phyloP scores from a whole-genome alignment of 768 basidiomycete species.

The Serendipita sp. region DNA sequence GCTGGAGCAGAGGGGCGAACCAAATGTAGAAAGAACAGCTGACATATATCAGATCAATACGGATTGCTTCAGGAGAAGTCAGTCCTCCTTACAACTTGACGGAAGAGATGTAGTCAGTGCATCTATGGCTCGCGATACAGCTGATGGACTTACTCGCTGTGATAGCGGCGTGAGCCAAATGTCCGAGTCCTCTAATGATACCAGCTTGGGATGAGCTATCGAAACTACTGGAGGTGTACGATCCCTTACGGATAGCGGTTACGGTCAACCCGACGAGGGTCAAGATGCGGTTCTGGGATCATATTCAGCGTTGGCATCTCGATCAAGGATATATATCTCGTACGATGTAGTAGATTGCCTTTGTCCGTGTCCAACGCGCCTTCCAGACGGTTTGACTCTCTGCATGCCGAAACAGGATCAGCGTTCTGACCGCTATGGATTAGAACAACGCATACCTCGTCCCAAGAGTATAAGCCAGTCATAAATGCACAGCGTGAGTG shows the following conservation, averaged over 20 bases:
- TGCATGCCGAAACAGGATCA: neutral
- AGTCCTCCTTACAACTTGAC: neutral
- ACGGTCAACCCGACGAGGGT: neutral
- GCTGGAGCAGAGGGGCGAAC: neutral
- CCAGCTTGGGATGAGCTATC: no score
- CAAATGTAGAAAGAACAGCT: neutral
- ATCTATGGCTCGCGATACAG: neutral
- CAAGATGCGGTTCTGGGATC: neutral
- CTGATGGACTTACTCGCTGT: neutral
- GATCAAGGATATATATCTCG: neutral
- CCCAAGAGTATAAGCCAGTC: neutral
- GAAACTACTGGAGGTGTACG: neutral
- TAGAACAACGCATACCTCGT: neutral
- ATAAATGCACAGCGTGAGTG: neutral
- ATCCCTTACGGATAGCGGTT: neutral
- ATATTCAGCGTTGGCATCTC: no score
- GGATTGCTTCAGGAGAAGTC: neutral
- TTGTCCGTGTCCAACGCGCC: neutral
- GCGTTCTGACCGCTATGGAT: neutral
- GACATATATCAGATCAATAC: neutral
- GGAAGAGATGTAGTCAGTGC: neutral
- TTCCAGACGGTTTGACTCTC: slow-evolving; percentile 1
- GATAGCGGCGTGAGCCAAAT: neutral
- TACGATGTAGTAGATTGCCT: neutral
- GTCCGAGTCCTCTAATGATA: neutral